A percentile compares a stretch with the other conserved stretches of the same genome.
Conservation (phyloP, 331 rosid species). For the Acacia concinna region DNA sequence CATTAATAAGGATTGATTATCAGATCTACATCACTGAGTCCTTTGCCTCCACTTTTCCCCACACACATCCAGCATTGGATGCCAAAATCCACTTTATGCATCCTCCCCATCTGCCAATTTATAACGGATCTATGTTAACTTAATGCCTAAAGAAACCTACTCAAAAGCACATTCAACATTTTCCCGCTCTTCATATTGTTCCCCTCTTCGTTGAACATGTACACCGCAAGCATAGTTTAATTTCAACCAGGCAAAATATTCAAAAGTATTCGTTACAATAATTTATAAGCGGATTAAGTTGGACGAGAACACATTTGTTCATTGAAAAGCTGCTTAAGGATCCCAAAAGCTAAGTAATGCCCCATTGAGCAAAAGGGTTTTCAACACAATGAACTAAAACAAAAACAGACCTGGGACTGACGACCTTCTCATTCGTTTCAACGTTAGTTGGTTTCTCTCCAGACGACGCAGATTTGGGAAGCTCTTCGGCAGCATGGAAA, state of each 20-base stretch:
- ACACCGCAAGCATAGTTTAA: not conserved
- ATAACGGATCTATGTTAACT: not conserved
- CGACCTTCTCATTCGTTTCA: conserved; percentile 54
- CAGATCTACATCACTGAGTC: conserved; percentile 2
- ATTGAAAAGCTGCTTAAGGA: not conserved
- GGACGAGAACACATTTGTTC: not conserved
- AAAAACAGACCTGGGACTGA: conserved; percentile 57
- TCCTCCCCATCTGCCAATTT: conserved; percentile 1
- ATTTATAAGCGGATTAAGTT: not conserved
- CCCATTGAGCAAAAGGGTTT: conserved; percentile 7
- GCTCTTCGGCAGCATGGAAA: conserved; percentile 44
- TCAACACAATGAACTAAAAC: not conserved
- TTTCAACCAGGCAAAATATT: not conserved
- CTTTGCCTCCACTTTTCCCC: conserved; percentile 24
- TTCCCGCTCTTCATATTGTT: not conserved
- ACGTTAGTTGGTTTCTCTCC: conserved; percentile 42
- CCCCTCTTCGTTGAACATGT: conserved; percentile 10
- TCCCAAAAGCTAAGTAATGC: not conserved
- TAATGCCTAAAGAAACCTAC: conserved; percentile 6
- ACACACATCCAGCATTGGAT: not conserved
- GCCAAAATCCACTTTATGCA: conserved; percentile 14
- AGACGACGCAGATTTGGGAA: conserved; percentile 45
- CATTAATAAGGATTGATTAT: not conserved
- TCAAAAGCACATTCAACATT: not conserved
- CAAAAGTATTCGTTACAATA: conserved; percentile 3